Evolutionary conservation across 257 asterid genomes (phyloP), one percentile per base, ranked within the genome.

Genomic region (Plantago elongata): DNA sequence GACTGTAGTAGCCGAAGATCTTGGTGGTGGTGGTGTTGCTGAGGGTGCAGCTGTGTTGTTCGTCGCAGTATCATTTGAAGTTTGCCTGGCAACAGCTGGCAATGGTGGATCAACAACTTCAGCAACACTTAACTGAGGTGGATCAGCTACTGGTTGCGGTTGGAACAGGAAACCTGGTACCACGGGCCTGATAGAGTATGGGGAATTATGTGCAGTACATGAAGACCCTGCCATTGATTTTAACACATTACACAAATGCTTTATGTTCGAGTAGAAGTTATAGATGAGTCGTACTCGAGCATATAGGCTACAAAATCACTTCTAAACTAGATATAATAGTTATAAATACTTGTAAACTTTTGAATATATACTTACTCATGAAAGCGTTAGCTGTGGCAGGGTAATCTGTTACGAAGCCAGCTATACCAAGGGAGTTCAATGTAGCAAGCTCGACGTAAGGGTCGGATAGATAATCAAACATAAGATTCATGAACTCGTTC

Each of bases 391-490:
- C 92, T 10, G 95, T 91, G 64, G 81, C 76, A 0, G 98, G 98
- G 55, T 29, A 88, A 60, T 88, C 96, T 0, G 95, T 91, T 2
- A 76, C 59, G 11, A 91, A 44, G 44, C 95, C 98, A 69, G 88
- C 95, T 0, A 72, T 87, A 13, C 75, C 75, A 38, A 57, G 79
- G 14, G 77, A 48, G 54, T 58, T 7, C 42, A 81, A 50, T 30
- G 95, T 88, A 69, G 74, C 71, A 11, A 91, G 76, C 75, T 88
- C 87, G 6, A 78, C 80, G 45, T 88, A 91, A 16, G 98, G 98
- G 80, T 91, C 96, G 1, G 95, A 70, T 5, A 77, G 62, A 64
- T 79, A 88, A 52, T 91, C 95, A 54, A 91, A 80, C 7, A 78
- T 73, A 45, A 91, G 75, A 78, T 84, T 89, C 45, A 69, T 74